A percentile compares a stretch with the other conserved stretches of the same genome.
Evolutionary conservation across 345 rosid genomes (phyloP).

Genomic region (Clarkia xantiana): DNA sequence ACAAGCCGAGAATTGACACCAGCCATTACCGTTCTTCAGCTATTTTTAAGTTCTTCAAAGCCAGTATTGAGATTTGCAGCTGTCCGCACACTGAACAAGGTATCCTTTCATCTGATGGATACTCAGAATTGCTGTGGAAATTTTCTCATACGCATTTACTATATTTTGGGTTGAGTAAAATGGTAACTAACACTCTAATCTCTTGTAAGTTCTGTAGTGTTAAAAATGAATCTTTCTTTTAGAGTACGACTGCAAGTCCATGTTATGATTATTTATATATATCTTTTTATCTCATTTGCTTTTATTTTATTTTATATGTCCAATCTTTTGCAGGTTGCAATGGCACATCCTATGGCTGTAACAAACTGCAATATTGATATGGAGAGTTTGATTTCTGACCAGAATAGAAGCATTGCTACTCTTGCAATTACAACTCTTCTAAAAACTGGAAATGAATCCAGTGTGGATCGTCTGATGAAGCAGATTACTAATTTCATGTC

Average conservation of each 20-base stretch:
- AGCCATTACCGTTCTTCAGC: slow-evolving; percentile 97
- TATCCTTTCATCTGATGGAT: slow-evolving; percentile 3
- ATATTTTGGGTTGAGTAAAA: no score
- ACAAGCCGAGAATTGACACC: slow-evolving; percentile 89
- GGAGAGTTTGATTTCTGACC: slow-evolving; percentile 97
- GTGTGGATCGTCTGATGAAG: slow-evolving; percentile 98
- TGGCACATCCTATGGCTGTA: slow-evolving; percentile 99
- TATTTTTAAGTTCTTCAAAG: slow-evolving; percentile 90
- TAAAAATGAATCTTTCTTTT: no score
- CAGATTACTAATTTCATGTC: slow-evolving; percentile 97
- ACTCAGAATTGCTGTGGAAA: not conserved
- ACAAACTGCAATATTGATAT: slow-evolving; percentile 98
- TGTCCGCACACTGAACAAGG: slow-evolving; percentile 95
- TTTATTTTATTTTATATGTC: no score
- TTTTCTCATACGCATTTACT: no score
- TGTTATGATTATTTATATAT: slow-evolving; percentile 5
- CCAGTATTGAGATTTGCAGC: slow-evolving; percentile 97
- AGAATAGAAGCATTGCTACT: slow-evolving; percentile 96
- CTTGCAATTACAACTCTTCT: slow-evolving; percentile 93
- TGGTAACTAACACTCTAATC: no score
- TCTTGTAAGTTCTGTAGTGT: no score
- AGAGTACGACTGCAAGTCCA: no score
- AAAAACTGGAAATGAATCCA: slow-evolving; percentile 95
- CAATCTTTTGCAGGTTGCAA: slow-evolving; percentile 53
- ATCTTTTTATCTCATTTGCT: slow-evolving; percentile 9